Conservation (phyloP, 2,329 filamentous ascomycete genomes). For the Capronia americana region DNA sequence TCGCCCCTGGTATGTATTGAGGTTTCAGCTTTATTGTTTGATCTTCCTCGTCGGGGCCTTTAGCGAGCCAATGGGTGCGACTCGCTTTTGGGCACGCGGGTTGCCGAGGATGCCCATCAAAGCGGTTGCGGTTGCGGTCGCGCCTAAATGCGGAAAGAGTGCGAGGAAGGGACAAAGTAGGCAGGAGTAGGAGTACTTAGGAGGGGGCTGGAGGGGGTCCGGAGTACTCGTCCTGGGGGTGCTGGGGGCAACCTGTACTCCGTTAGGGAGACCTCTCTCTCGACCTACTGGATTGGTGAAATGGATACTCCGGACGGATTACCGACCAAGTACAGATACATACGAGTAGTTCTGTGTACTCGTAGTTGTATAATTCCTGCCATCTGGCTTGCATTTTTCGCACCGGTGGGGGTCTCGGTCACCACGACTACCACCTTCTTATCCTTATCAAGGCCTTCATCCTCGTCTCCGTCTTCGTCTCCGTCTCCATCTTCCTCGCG, state of each 20-base stretch:
- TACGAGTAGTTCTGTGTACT: too few relatives aligned
- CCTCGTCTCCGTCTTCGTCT: neutral
- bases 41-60: neutral
- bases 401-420: too few relatives aligned
- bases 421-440: neutral
- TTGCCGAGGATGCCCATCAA: neutral
- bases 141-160: too few relatives aligned
- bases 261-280: too few relatives aligned
- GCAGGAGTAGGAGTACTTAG: neutral
- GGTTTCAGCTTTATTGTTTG: slow-evolving; percentile 1
- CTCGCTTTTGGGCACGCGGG: neutral
- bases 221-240: too few relatives aligned
- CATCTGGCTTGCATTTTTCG: too few relatives aligned
- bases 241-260: too few relatives aligned
- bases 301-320: neutral
- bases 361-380: too few relatives aligned
- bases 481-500: neutral
- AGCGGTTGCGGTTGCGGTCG: neutral
- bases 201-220: too few relatives aligned
- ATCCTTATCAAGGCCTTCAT: neutral
- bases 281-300: neutral
- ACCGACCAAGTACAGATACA: too few relatives aligned
- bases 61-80: neutral
- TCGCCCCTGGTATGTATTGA: neutral
- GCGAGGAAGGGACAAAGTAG: too few relatives aligned